Evolutionary conservation across 441 rosid genomes (phyloP).

Genomic region (Pelargonium cotyledonis): DNA sequence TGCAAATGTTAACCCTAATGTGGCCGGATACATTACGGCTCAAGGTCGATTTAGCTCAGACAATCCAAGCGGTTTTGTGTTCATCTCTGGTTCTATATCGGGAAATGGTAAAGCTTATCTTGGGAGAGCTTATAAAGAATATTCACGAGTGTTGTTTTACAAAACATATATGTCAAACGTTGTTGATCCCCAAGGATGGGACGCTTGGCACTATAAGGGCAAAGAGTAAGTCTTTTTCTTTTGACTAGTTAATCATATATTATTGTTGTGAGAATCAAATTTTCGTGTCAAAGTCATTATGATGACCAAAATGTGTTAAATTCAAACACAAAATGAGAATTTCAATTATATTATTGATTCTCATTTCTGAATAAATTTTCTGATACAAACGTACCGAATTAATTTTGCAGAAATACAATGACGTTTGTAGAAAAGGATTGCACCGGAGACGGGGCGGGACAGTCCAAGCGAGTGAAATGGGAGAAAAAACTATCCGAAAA

Average conservation of each 20-base stretch:
- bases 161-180: not conserved
- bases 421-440: not conserved
- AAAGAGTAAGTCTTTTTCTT: not conserved
- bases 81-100: not conserved
- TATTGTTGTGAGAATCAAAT: no score
- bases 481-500: not conserved
- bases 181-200: not conserved
- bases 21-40: not conserved
- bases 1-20: no score
- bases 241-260: no score
- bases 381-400: not conserved
- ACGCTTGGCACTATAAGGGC: not conserved
- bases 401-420: not conserved
- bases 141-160: not conserved
- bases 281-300: no score
- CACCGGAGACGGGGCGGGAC: not conserved
- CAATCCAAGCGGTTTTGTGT: not conserved
- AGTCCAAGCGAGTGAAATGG: not conserved
- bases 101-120: not conserved
- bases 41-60: not conserved
- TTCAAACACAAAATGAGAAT: no score
- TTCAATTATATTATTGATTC: no score
- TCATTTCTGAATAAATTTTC: no score
- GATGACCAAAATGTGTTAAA: no score
- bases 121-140: not conserved